phyloP scores from a whole-genome alignment of 2,329 filamentous ascomycete genomes.

The Botrytis cinerea region DNA sequence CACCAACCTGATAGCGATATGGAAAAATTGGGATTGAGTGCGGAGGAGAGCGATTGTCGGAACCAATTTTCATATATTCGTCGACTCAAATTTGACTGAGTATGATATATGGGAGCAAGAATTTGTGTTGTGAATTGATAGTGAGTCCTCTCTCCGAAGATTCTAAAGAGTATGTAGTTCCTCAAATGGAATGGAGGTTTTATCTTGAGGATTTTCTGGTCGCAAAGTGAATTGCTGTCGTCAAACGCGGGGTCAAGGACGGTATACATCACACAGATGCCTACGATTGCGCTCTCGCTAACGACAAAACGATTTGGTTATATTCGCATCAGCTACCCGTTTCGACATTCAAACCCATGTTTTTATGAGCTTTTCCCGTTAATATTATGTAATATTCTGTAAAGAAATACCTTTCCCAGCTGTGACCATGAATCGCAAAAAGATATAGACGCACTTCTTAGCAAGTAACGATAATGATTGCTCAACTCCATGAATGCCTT shows the following conservation, averaged over 20 bases:
- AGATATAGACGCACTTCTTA: background rate
- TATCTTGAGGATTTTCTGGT: background rate
- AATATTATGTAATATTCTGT: background rate
- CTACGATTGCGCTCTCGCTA: background rate
- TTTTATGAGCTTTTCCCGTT: background rate
- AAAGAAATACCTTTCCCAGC: background rate
- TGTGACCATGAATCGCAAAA: too few species aligned
- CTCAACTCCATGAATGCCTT: too few species aligned
- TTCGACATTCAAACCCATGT: accelerated
- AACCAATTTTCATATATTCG: background rate
- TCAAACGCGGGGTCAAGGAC: background rate
- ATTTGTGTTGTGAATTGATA: background rate
- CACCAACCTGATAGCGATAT: background rate
- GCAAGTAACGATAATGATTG: background rate
- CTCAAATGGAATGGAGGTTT: background rate
- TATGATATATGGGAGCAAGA: background rate
- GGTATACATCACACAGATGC: background rate
- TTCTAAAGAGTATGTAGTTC: background rate
- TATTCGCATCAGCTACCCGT: too few species aligned
- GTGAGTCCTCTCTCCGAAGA: background rate
- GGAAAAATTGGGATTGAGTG: background rate
- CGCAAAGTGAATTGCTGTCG: background rate
- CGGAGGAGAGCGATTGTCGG: accelerated
- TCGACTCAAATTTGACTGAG: background rate
- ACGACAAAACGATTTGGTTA: background rate